Base-by-base conservation (phyloP, 257 asterid genomes). In the Eucommia ulmoides region DNA sequence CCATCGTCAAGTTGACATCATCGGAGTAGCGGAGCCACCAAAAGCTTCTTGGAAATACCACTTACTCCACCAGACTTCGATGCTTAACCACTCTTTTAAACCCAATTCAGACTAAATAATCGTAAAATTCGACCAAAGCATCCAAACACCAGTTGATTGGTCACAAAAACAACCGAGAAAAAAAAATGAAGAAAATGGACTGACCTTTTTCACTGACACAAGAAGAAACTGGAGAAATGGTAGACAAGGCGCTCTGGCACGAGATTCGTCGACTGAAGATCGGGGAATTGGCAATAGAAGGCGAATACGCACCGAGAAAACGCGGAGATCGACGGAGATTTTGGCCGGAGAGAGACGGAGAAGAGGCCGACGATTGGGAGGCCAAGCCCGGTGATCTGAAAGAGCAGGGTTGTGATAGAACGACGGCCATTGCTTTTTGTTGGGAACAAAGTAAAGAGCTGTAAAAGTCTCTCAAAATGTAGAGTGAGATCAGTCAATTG, bases 181-280 rank as follows among this genome's bases (percentile, higher is more conserved):
- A 15, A 24, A 14, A 44, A 50, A 46, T 17, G 23, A 18, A 18
- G 3, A 26, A 23, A 15, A 6, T 8, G n/a, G 16, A 38, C n/a
- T 3, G n/a, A 87, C 95, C 88, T 77, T 84, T 84, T 35, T n/a
- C 61, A 35, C 59, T 63, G 61, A 67, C 76, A 22, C 80, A 41
- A 14, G 93, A 64, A 23, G 78, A 24, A 12, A 79, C 61, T n/a
- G 66, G 42, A 23, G 67, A 46, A 18, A 41, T 19, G 22, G 66
- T 67, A 57, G 92, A 48, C 58, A 80, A 64, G 64, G 68, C 77
- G 51, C 60, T 23, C 62, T 77, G 97, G 67, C 94, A 84, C 33
- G 80, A 73, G 79, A 88, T 60, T 65, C 67, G 71, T 54, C 66
- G 83, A 54, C 72, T 69, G 59, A 58, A 60, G 20, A 67, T 47